These are phyloP conservation scores for Podospora tetraspora DNA, from an alignment of 495 filamentous ascomycete species.

Conservation along the genomic window DNA sequence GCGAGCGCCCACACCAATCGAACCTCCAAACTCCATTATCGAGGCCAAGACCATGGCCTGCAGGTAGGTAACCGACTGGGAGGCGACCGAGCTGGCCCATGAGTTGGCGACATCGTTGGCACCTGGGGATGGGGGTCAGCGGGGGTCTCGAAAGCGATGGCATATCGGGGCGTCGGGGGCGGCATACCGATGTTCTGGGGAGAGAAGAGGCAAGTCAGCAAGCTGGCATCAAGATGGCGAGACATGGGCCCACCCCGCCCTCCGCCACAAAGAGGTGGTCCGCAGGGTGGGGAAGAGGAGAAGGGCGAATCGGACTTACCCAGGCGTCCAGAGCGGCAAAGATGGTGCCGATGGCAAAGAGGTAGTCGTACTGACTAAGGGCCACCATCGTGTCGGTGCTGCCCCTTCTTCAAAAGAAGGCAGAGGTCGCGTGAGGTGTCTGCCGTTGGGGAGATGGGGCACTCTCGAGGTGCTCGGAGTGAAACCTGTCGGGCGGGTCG, in stretches of 20 bases:
- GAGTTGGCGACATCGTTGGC: slow-evolving; percentile 74
- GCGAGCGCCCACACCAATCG: slow-evolving; percentile 57
- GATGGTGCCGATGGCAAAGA: slow-evolving; percentile 70
- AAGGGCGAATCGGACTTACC: not conserved
- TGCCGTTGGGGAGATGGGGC: not conserved
- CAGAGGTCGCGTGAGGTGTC: not conserved
- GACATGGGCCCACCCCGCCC: not conserved
- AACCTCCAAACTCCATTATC: slow-evolving; percentile 63
- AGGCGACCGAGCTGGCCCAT: slow-evolving; percentile 65
- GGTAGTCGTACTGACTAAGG: slow-evolving; percentile 58
- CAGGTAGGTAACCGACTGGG: slow-evolving; percentile 56
- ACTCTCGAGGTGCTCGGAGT: not conserved
- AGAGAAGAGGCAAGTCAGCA: not conserved
- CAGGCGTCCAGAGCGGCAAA: slow-evolving; percentile 70
- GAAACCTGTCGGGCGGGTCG: not conserved
- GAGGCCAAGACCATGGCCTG: slow-evolving; percentile 63
- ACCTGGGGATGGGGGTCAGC: slow-evolving; percentile 36
- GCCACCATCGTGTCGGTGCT: not conserved
- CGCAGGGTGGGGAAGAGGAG: not conserved
- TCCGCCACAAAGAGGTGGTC: not conserved
- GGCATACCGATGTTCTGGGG: slow-evolving; percentile 13
- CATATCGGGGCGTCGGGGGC: not conserved
- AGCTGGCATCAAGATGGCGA: not conserved
- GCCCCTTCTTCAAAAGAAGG: not conserved
- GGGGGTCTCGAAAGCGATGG: not conserved